Base-by-base conservation (phyloP, 352 stramenopile genomes). In the Pythium rhizo-oryzae region DNA sequence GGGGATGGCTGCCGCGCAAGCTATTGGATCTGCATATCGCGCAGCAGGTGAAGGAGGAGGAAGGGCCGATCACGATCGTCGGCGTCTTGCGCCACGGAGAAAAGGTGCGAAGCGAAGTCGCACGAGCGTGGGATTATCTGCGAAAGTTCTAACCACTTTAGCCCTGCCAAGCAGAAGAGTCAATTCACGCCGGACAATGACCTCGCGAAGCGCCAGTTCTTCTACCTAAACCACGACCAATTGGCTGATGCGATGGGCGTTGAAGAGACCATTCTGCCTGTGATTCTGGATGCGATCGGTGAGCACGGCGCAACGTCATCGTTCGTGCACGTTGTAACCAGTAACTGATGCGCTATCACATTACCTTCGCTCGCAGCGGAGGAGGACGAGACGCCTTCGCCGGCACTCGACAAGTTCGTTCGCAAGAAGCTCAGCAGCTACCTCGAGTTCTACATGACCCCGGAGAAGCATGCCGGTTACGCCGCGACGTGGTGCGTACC, bases 381-480 rank as follows among this genome's bases (percentile, higher is more conserved):
- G 2, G 77, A 89, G 16, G 69, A 64, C 2, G 68, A 76, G 16
- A 73, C 52, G 12, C 23, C 39, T 19, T 54, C 72, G n/a, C 59
- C 83, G 12, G 78, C 84, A 11, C 63, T 92, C 11, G 64, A 80
- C 11, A 78, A 90, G 30, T 86, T 84, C 5, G 52, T 93, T 23
- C 85, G 84, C 67, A 96, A 96, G 71, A 90, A 75, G 46, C 72
- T 93, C 33, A 72, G 80, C 23, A 93, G 84, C 41, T 96, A 94
- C 73, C 65, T 90, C 61, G 84, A 92, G 54, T 96, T 96, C 65
- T 94, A 96, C 85, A 96, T 96, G 88, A 94, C 88, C 8, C 88
- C 88, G 24, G 77, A 87, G 56, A 96, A 94, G 71, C 88, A 96
- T 70, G 86, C 83, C 5, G 87, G 82, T 41, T 96, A 96, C 55